phyloP scores from a whole-genome alignment of 352 stramenopile species.

The Globisporangium ultimum region DNA sequence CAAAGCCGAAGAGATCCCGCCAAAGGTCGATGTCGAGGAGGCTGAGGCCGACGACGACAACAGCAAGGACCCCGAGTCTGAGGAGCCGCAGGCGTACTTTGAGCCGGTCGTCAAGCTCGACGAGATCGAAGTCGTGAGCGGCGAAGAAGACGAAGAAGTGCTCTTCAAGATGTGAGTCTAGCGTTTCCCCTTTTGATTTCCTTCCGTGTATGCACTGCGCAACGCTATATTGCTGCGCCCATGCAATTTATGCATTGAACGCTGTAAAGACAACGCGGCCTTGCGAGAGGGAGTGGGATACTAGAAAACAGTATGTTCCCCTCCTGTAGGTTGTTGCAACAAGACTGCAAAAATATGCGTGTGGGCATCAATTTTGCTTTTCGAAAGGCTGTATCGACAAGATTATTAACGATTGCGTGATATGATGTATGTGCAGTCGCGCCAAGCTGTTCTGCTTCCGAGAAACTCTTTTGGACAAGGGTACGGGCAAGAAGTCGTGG shows the following conservation, averaged over 20 bases:
- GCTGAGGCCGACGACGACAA: slow-evolving; percentile 38
- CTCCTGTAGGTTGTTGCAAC: too few relatives aligned
- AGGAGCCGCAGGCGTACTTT: slow-evolving; percentile 87
- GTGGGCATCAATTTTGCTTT: background rate
- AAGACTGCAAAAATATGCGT: too few relatives aligned
- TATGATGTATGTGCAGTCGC: slow-evolving; percentile 50
- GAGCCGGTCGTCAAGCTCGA: slow-evolving; percentile 88
- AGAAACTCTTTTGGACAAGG: slow-evolving; percentile 97
- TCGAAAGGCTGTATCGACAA: background rate
- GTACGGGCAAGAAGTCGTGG: slow-evolving; percentile 97
- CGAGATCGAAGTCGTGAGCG: slow-evolving; percentile 95
- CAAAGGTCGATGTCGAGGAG: slow-evolving; percentile 53
- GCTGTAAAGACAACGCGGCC: background rate
- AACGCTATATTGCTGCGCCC: too few relatives aligned
- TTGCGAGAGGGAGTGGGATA: background rate
- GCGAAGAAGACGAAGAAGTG: slow-evolving; percentile 97
- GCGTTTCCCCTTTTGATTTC: background rate
- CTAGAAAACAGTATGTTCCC: too few relatives aligned
- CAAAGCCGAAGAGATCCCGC: slow-evolving; percentile 69
- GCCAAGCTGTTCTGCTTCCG: slow-evolving; percentile 97
- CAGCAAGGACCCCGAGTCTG: slow-evolving; percentile 64
- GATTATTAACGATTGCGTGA: slow-evolving; percentile 3
- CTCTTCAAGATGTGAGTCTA: slow-evolving; percentile 86
- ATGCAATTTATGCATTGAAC: background rate
- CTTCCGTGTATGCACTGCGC: background rate